Evolutionary conservation across 441 rosid genomes (phyloP).

Genomic region (Capsella rubella): DNA sequence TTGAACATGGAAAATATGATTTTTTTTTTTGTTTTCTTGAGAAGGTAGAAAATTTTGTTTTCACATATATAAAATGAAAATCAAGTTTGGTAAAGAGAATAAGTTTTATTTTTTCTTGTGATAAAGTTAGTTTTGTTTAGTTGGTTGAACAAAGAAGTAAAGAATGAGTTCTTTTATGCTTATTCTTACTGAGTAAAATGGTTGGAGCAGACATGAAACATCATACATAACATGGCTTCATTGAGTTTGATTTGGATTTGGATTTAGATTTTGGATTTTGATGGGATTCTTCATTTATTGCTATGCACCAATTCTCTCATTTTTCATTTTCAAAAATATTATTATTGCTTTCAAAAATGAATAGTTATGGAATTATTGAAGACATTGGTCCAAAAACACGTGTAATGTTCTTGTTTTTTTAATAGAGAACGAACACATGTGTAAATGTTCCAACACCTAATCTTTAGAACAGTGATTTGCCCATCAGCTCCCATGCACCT

Average conservation of each 20-base stretch:
- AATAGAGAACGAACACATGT: constrained; percentile 28
- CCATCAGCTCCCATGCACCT: constrained; percentile 35
- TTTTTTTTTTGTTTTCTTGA: neutral
- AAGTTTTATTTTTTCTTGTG: too few relatives aligned
- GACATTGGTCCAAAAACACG: constrained; percentile 38
- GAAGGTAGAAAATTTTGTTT: neutral
- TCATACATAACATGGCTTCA: constrained; percentile 33
- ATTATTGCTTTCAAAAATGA: constrained; percentile 13
- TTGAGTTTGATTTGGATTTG: constrained; percentile 34
- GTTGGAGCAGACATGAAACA: constrained; percentile 32
- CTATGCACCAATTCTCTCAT: constrained; percentile 14
- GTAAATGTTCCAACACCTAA: constrained; percentile 43
- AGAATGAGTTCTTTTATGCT: constrained; percentile 9
- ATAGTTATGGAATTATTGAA: constrained; percentile 25
- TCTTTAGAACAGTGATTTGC: constrained; percentile 12
- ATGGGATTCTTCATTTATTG: constrained; percentile 41
- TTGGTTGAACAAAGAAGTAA: too few relatives aligned
- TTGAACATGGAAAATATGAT: neutral
- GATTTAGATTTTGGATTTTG: constrained; percentile 18
- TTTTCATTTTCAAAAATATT: neutral
- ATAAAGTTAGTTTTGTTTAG: neutral
- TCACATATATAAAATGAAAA: neutral
- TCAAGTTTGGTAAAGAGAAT: neutral
- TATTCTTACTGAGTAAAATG: constrained; percentile 33
- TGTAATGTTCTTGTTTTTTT: constrained; percentile 35